Evolutionary conservation across 768 basidiomycete species (phyloP), one percentile per base, ranked within the genome.

Genomic region (Leucocoprinus birnbaumii): DNA sequence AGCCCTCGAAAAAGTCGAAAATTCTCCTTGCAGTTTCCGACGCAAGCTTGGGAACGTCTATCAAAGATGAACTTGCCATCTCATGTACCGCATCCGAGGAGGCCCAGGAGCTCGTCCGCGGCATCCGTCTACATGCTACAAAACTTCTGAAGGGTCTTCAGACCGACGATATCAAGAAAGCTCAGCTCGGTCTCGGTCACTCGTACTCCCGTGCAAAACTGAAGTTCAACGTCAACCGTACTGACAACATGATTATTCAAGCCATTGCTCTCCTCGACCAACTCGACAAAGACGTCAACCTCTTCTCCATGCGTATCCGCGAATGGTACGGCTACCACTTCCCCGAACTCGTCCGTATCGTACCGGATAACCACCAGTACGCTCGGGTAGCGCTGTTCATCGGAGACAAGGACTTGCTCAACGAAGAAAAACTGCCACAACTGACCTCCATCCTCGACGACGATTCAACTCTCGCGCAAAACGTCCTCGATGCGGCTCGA

Each of bases 321-420:
- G 96, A 98, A 70, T 98, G 96, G 96, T 98, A 98, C 70, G 96
- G 96, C 6, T 98, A 95, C 76, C 96, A 98, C 70, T 98, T 97
- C 79, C 96, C 96, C 37, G 96, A 98, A 73, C 89, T 98, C 62
- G 82, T 96, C 74, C 87, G 82, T 58, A 79, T 98, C 66, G 94
- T 98, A 1, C 84, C 94, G 53, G 96, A 98, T 72, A 96, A 97
- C 69, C 85, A 92, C 72, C 86, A 90, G 66, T 98, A 97, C 68
- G 94, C 95, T n/a, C 80, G 79, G 14, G 80, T 86, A 14, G 91
- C 84, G 13, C 84, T 87, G 62, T 86, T 94, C 66, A 91, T 98
- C 60, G 94, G 94, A 26, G 85, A 95, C 72, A 95, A 97, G 76
- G 87, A 93, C 56, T 73, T 78, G 0, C 69, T 98, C 24, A 71